These are phyloP conservation scores for Daldinia bambusicola DNA, from an alignment of 495 filamentous ascomycete genomes.

Conservation along the genomic window DNA sequence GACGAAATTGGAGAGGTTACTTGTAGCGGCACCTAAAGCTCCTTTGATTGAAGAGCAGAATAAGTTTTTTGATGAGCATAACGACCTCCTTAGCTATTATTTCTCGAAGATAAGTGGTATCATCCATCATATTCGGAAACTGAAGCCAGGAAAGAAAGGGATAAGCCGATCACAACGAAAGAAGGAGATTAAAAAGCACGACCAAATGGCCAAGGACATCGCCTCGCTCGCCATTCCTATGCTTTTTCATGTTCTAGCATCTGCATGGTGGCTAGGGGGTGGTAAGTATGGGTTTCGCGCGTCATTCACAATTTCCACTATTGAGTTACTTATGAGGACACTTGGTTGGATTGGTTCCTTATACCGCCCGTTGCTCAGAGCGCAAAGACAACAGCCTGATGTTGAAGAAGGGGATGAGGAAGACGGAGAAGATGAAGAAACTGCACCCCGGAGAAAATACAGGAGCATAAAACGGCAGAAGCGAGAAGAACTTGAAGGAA, in stretches of 20 bases:
- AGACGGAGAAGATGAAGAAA: constrained; percentile 3
- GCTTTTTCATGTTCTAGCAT: constrained; percentile 40
- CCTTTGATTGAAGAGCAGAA: constrained; percentile 38
- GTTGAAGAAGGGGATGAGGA: background rate
- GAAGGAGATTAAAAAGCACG: constrained; percentile 14
- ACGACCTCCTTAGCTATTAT: constrained; percentile 39
- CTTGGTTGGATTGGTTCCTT: constrained; percentile 37
- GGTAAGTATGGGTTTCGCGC: constrained; percentile 11
- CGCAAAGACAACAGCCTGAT: constrained; percentile 6
- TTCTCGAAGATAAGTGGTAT: constrained; percentile 38
- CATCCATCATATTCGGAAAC: constrained; percentile 34
- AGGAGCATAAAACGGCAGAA: constrained; percentile 7
- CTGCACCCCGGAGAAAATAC: background rate
- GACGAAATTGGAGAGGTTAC: constrained; percentile 38
- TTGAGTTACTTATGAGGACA: constrained; percentile 37
- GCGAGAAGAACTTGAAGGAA: constrained; percentile 30
- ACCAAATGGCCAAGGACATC: constrained; percentile 25
- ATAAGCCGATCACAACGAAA: constrained; percentile 17
- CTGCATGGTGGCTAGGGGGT: constrained; percentile 40
- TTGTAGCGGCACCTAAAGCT: constrained; percentile 28
- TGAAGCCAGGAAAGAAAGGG: background rate
- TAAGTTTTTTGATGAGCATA: constrained; percentile 35
- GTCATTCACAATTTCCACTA: constrained; percentile 35
- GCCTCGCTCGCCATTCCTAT: constrained; percentile 40
- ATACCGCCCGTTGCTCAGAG: constrained; percentile 32